A percentile compares a stretch with the other conserved stretches of the same genome.
Conservation (phyloP, 2,329 filamentous ascomycete species). For the Arthrobotrys sphaeroides region DNA sequence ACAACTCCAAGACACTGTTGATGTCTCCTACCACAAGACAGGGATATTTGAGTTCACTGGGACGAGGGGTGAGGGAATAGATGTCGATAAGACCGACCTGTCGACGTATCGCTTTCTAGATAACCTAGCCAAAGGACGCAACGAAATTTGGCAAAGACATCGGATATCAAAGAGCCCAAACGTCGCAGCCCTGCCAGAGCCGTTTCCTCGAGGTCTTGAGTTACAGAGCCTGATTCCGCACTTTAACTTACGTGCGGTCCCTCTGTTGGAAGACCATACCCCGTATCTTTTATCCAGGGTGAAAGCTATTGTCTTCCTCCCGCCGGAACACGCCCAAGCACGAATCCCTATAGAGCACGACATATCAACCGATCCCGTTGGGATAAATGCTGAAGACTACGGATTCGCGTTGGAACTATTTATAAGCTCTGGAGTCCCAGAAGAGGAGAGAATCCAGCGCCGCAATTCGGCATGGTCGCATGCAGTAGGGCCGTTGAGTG, state of each 20-base stretch:
- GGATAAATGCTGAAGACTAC: constrained; percentile 5
- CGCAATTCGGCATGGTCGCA: background rate
- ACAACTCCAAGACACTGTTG: background rate
- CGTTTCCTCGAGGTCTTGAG: constrained; percentile 13
- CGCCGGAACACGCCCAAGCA: background rate
- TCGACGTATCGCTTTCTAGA: constrained; percentile 20
- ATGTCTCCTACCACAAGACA: background rate
- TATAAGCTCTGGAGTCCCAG: background rate
- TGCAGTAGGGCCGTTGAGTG: background rate
- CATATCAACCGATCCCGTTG: background rate
- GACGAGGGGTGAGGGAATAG: background rate
- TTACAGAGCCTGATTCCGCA: constrained; percentile 5
- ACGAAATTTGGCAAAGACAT: constrained; percentile 6
- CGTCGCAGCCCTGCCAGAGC: background rate
- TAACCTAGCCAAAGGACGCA: background rate
- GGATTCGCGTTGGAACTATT: background rate
- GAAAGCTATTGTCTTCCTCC: background rate
- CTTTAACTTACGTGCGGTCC: background rate
- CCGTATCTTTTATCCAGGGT: constrained; percentile 12
- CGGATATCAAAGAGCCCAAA: background rate
- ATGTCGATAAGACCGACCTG: background rate
- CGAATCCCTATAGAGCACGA: background rate
- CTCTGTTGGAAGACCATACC: background rate
- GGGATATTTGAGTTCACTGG: background rate
- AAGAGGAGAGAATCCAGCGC: background rate